Conservation (phyloP, 2,329 filamentous ascomycete genomes). For the Catunica adiposa region DNA sequence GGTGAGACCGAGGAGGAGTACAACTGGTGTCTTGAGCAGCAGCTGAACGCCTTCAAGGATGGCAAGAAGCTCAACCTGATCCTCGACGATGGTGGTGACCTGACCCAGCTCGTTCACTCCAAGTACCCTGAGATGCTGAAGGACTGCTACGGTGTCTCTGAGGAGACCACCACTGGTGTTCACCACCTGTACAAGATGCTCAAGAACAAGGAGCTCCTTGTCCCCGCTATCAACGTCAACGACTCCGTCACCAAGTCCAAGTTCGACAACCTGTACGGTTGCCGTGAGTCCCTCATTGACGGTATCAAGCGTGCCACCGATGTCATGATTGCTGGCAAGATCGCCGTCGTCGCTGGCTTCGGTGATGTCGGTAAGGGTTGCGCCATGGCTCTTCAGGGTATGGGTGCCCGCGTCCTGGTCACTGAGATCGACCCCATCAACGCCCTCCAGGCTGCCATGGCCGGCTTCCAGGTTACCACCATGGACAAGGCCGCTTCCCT, state of each 20-base stretch:
- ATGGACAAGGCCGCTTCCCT: slow-evolving; percentile 87
- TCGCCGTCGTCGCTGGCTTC: slow-evolving; percentile 92
- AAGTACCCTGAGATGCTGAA: slow-evolving; percentile 99
- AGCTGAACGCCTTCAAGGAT: slow-evolving; percentile 92
- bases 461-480: slow-evolving; percentile 88
- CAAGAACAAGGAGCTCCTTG: slow-evolving; percentile 75
- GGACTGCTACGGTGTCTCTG: slow-evolving; percentile 94
- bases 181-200: slow-evolving; percentile 99
- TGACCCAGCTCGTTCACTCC: slow-evolving; percentile 87
- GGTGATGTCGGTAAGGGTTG: slow-evolving; percentile 99
- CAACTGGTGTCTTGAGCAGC: slow-evolving; percentile 98
- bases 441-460: slow-evolving; percentile 95
- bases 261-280: slow-evolving; percentile 99
- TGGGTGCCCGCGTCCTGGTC: slow-evolving; percentile 92
- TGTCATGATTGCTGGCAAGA: slow-evolving; percentile 99
- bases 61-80: slow-evolving; percentile 95
- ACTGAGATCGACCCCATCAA: slow-evolving; percentile 99
- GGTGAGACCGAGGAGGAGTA: slow-evolving; percentile 99
- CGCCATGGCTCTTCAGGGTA: slow-evolving; percentile 84
- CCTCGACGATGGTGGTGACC: slow-evolving; percentile 94
- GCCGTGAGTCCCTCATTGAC: slow-evolving; percentile 95
- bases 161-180: slow-evolving; percentile 99
- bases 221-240: slow-evolving; percentile 98
- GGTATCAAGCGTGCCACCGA: slow-evolving; percentile 99
- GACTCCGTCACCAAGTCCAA: slow-evolving; percentile 99